A percentile compares a stretch with the other conserved stretches of the same genome.
Conservation (phyloP, 2,329 filamentous ascomycete species). For the Xylariaceae sp. region DNA sequence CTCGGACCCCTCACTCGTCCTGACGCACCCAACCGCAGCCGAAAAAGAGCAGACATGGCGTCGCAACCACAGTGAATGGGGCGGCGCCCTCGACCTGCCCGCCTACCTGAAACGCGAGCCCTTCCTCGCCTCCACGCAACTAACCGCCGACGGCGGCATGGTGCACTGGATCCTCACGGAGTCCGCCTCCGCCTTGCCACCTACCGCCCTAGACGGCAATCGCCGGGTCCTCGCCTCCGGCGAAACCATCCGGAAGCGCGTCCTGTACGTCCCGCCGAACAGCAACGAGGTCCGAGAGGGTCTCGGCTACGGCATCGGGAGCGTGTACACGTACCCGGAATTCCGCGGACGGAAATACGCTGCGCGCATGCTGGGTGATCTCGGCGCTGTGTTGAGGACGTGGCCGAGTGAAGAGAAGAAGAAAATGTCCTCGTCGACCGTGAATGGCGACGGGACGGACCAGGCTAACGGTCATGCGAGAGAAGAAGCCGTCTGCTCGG, state of each 20-base stretch:
- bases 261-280: constrained; percentile 36
- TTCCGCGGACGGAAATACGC: constrained; percentile 72
- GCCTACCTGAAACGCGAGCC: constrained; percentile 57
- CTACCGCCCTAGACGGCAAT: constrained; percentile 23
- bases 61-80: constrained; percentile 54
- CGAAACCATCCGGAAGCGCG: constrained; percentile 58
- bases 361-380: constrained; percentile 64
- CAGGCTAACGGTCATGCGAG: constrained; percentile 2
- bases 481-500: constrained; percentile 54
- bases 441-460: background rate
- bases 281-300: constrained; percentile 44
- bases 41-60: constrained; percentile 54
- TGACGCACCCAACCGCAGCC: constrained; percentile 51
- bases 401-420: constrained; percentile 34
- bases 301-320: constrained; percentile 68
- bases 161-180: constrained; percentile 59
- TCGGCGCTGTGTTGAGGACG: constrained; percentile 43
- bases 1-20: constrained; percentile 37
- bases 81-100: constrained; percentile 46
- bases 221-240: constrained; percentile 58
- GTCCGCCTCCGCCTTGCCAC: background rate
- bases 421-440: background rate
- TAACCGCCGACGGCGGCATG: constrained; percentile 54
- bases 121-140: constrained; percentile 51
- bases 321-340: constrained; percentile 67